Evolutionary conservation across 148 eudicot genomes (phyloP).

Genomic region (Heliosperma pusillum): DNA sequence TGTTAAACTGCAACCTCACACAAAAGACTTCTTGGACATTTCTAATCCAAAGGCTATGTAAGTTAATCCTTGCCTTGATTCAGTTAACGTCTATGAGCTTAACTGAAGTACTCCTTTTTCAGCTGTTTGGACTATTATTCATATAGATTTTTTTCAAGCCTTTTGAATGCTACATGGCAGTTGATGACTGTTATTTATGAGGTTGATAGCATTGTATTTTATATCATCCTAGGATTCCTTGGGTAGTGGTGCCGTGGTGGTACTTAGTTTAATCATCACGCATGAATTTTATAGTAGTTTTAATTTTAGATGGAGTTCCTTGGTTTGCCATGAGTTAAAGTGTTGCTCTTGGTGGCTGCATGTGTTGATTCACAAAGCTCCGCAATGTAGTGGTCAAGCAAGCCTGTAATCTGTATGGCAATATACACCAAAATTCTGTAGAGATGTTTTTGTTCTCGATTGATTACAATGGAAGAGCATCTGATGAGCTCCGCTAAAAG

Average conservation of each 20-base stretch:
- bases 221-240: no score
- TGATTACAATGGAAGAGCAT: not conserved
- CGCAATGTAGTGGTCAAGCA: no score
- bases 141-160: not conserved
- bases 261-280: no score
- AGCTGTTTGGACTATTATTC: not conserved
- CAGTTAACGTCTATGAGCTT: not conserved
- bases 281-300: no score
- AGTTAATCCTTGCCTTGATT: slow-evolving; percentile 28
- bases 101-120: not conserved
- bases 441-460: not conserved
- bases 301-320: no score
- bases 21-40: slow-evolving; percentile 87
- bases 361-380: no score
- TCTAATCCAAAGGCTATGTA: slow-evolving; percentile 98
- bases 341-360: no score
- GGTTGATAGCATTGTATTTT: not conserved
- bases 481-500: not conserved
- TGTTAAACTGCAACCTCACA: slow-evolving; percentile 90
- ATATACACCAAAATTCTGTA: no score
- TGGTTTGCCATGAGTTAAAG: no score
- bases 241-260: no score
- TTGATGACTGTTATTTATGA: not conserved
- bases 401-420: not conserved
- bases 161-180: not conserved